These are phyloP conservation scores for Sinapis alba DNA, from an alignment of 441 rosid species.

Conservation along the genomic window DNA sequence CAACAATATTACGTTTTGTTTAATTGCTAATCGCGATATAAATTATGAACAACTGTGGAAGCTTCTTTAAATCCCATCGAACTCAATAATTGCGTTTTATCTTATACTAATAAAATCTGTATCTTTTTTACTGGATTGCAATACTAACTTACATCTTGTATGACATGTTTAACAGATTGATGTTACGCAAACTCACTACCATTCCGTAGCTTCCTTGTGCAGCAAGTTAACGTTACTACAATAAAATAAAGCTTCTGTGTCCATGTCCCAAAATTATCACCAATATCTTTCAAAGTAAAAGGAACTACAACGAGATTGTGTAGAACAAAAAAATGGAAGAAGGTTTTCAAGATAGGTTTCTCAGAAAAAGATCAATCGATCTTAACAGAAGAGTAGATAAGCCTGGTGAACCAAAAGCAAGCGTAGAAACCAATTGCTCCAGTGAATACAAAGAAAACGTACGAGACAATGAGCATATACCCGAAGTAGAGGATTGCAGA, in stretches of 20 bases:
- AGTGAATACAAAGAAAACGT: slow-evolving; percentile 78
- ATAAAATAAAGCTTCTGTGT: neutral
- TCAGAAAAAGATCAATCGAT: slow-evolving; percentile 54
- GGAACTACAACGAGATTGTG: neutral
- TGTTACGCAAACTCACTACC: neutral
- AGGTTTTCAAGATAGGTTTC: neutral
- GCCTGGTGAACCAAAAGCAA: slow-evolving; percentile 94
- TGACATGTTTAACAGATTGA: too few species aligned
- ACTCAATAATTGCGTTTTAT: too few species aligned
- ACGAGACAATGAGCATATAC: slow-evolving; percentile 82
- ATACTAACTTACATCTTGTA: too few species aligned
- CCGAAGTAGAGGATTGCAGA: slow-evolving; percentile 89
- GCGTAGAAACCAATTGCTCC: slow-evolving; percentile 92
- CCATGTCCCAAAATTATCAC: neutral
- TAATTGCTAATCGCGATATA: too few species aligned
- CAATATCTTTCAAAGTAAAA: neutral
- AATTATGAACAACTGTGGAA: neutral
- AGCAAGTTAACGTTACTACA: neutral
- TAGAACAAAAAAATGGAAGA: neutral
- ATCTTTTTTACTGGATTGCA: too few species aligned
- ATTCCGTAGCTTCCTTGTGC: neutral
- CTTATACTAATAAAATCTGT: too few species aligned
- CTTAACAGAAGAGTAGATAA: slow-evolving; percentile 88
- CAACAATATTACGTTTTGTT: too few species aligned
- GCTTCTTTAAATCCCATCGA: neutral